Base-by-base conservation (phyloP, 169 alveolate species). In the Cyclospora cayetanensis region DNA sequence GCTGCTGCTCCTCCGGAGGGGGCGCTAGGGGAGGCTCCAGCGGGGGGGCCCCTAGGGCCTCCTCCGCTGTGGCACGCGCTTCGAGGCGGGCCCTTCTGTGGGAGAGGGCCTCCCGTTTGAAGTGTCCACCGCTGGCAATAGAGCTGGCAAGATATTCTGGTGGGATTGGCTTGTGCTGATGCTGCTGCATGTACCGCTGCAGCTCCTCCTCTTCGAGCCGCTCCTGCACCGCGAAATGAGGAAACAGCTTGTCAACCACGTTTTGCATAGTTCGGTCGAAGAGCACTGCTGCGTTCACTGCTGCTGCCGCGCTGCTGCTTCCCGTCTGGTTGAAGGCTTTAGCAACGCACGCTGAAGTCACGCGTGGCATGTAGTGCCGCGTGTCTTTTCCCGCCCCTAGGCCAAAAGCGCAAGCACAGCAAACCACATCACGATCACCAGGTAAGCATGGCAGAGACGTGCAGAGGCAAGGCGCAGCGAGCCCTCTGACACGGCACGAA, bases 211-310 rank as follows among this genome's bases (percentile, higher is more conserved):
- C 72, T 50, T 91, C 94, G 18, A 84, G 63, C 27, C 60, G 41
- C 43, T 94, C 96, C 53, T 76, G 87, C 29, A 42, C 82, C 20
- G 93, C 77, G 72, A 94, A 94, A 50, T 93, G 94, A 18, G 96
- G 96, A 55, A 94, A 91, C 25, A 94, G 72, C 83, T 94, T 94
- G 72, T 94, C 96, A 20, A 94, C 93, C 0, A 94, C 72, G 42
- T 93, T 94, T 74, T 94, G 96, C 74, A 93, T 90, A 12, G 94
- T 88, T 31, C 95, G 93, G 52, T 94, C 96, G 46, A 90, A 93
- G 35, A 88, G 52, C 18, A 88, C 92, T n/a, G 92, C 85, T 3
- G 92, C 91, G 60, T 65, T 65, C 41, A 85, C 74, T 34, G 91
- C 60, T 43, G 91, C 72, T 18, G 74, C 91, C 31, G 74, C 53